phyloP scores from a whole-genome alignment of 176 grass and related monocot genomes.

The Hordeum marinum region DNA sequence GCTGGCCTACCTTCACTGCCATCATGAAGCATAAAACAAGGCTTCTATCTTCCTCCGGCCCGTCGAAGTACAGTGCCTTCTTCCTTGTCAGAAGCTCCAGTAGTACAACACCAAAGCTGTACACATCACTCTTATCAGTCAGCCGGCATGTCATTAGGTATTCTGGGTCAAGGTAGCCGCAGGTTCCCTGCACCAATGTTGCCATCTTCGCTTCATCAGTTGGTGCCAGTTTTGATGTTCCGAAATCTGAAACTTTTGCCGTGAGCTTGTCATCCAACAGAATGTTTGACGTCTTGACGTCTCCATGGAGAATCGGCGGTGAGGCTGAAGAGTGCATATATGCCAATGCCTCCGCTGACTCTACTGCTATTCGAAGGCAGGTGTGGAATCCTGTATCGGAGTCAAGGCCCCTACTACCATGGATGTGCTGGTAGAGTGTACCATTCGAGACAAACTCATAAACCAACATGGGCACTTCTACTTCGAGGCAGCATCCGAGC shows the following conservation, averaged over 20 bases:
- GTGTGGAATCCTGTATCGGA: not conserved
- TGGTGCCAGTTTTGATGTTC: constrained; percentile 49
- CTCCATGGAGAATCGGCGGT: constrained; percentile 56
- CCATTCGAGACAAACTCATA: constrained; percentile 61
- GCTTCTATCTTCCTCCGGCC: constrained; percentile 36
- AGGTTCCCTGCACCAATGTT: constrained; percentile 59
- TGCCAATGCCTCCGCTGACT: constrained; percentile 42
- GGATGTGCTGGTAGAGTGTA: constrained; percentile 57
- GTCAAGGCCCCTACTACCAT: constrained; percentile 16
- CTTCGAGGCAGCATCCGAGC: constrained; percentile 65
- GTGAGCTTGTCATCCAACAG: constrained; percentile 40
- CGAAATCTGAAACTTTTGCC: constrained; percentile 61
- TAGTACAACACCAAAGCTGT: constrained; percentile 62
- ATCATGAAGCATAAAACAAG: constrained; percentile 47
- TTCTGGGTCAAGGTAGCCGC: constrained; percentile 65
- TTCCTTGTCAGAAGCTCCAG: constrained; percentile 62
- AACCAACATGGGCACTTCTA: constrained; percentile 54
- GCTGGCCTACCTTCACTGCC: constrained; percentile 21
- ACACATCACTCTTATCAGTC: constrained; percentile 63
- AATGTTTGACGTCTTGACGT: constrained; percentile 66
- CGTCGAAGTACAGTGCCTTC: constrained; percentile 52
- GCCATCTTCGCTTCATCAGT: constrained; percentile 50
- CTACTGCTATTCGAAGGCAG: constrained; percentile 34
- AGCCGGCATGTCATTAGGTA: constrained; percentile 47
- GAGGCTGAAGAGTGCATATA: constrained; percentile 56